These are phyloP conservation scores for Microsporum canis DNA, from an alignment of 2,329 filamentous ascomycete genomes.

Conservation along the genomic window DNA sequence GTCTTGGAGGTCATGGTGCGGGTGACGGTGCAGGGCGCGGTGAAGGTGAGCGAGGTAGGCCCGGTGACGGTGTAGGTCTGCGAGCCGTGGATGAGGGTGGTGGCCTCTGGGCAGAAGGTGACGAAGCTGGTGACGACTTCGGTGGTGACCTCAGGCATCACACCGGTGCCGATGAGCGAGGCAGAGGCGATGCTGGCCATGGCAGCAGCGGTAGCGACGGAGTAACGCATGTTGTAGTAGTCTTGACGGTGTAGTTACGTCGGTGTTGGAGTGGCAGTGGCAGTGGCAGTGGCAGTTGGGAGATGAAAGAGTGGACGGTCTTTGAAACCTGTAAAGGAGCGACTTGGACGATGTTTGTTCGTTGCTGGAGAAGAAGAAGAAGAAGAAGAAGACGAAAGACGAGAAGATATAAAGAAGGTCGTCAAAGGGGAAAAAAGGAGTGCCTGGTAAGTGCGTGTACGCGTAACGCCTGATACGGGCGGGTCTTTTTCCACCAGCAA, in stretches of 20 bases:
- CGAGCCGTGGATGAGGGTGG: conserved; percentile 51
- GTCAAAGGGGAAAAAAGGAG: neutral
- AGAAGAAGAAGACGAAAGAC: conserved; percentile 7
- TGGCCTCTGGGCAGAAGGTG: conserved; percentile 62
- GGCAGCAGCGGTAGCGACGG: conserved; percentile 31
- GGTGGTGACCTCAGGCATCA: conserved; percentile 8
- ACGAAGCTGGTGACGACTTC: conserved; percentile 47
- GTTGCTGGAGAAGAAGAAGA: conserved; percentile 12
- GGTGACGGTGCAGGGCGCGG: conserved; percentile 55
- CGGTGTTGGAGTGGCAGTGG: neutral
- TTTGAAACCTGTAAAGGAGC: conserved; percentile 19
- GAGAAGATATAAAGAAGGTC: conserved; percentile 12
- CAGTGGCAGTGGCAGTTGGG: neutral
- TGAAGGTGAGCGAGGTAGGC: conserved; percentile 60
- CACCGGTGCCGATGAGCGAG: conserved; percentile 12
- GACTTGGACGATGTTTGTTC: neutral
- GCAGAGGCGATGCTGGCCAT: conserved; percentile 32
- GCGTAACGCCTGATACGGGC: neutral
- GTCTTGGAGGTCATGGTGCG: conserved; percentile 44
- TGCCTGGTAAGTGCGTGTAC: neutral
- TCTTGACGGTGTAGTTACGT: neutral
- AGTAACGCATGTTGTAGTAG: conserved; percentile 41
- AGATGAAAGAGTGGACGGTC: conserved; percentile 31
- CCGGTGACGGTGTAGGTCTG: conserved; percentile 59
- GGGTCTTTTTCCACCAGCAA: neutral